Evolutionary conservation across 23 red algal genomes (phyloP), one percentile per base, ranked within the genome.

Genomic region (Gracilaria domingensis): DNA sequence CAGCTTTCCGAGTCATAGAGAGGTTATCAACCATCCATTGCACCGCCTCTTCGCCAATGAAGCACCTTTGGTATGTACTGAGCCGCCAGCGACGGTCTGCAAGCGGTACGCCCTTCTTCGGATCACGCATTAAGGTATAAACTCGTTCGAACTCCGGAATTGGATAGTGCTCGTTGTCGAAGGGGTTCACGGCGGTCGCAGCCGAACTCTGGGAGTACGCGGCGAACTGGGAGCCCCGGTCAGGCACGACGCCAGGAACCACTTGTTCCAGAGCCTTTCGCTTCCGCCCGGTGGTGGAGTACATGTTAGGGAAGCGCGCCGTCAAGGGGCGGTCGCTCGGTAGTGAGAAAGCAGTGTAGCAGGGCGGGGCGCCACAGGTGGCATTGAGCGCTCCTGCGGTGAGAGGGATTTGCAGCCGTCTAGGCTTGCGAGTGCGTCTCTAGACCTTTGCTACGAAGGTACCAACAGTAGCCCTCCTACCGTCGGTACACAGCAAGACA

Each of bases 31-130:
- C 53, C 84, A 99, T 95, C 97, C 97, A 99, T 55, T 81, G 61
- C 16, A 99, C 93, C 21, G 94, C 94, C 76, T 99, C 97, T 12
- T 85, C 81, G 26, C 97, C 97, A 14, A 96, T 92, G 84, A 99
- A 99, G 82, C 97, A 99, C 60, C 91, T 95, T 7, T 91, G 54
- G 84, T 99, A 99, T 1, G 81, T 82, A 38, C 91, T 80, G 71
- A 99, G 66, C 28, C 94, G 73, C 90, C 97, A 95, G 21, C 97
- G 79, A 53, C 97, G 90, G 84, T 99, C 97, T 16, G 80, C 81
- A 18, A 95, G 59, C 83, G 82, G 78, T 1, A 99, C 23, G 14
- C 97, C 97, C 12, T 81, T 84, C 17, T 74, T 39, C 14, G 97
- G 80, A 58, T 91, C 92, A 34, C 97, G 91, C 92, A 99, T 91